Base-by-base conservation (phyloP, 2,329 filamentous ascomycete species). In the Lecanicillium sp. region DNA sequence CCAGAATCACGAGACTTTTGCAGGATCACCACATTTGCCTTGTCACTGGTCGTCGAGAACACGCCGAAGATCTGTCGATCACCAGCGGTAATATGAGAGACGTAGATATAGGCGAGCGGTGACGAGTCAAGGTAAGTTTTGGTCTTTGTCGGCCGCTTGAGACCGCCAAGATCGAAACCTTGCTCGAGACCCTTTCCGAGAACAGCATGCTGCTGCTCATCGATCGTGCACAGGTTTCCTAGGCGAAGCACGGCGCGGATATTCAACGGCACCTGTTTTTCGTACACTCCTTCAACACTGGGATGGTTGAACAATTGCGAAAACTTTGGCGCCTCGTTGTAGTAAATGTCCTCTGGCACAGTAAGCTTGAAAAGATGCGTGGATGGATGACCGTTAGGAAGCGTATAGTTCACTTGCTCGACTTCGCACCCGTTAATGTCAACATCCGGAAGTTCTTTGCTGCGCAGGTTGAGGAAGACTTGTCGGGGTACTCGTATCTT, bases 261-360 rank as follows among this genome's bases (percentile, higher is more conserved):
- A 46, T 86, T 87, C 5, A 97, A 69, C 1, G 94, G 88, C 2
- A 99, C 73, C 48, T 95, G 84, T 53, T 84, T 90, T 64, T 98
- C 94, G 54, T 99, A 99, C 12, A 98, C 88, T 20, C 94, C 94
- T 61, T 98, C 92, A 2, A 98, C 86, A 58, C 88, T 95, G 0
- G 88, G 79, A 55, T 98, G 89, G 46, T 90, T 88, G 66, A 96
- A 90, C 2, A 97, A 68, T 19, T 82, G 64, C 2, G 82, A 79
- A 44, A 97, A 82, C 55, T 88, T 94, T 45, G 88, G 83, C 0
- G 82, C 72, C 58, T 97, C 87, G 32, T 81, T 78, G 44, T 95
- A 79, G 61, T 94, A 98, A 1, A 85, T 73, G 40, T 92, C 82
- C 58, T 98, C 92, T 0, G 86, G 74, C 61, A 98, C 86, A 1